Evolutionary conservation across 2,329 filamentous ascomycete genomes (phyloP).

Genomic region (Nectriaceae sp.): DNA sequence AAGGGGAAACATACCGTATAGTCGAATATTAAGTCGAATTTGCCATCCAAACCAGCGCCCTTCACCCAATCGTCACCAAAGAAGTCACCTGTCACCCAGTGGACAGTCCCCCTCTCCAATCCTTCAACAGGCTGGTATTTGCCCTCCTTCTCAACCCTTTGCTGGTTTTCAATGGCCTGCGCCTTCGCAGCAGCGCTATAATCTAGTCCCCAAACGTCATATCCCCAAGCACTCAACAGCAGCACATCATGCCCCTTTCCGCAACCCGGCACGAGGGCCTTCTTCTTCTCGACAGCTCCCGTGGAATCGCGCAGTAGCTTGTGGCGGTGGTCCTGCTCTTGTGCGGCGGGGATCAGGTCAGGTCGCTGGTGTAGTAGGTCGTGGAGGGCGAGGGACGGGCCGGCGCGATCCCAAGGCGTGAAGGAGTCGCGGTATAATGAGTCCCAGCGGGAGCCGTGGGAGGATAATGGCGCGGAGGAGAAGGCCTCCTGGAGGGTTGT

Average conservation of each 20-base stretch:
- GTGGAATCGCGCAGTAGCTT: slow-evolving; percentile 25
- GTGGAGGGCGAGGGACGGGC: slow-evolving; percentile 53
- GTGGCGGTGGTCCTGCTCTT: slow-evolving; percentile 35
- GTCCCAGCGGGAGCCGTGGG: slow-evolving; percentile 47
- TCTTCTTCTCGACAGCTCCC: slow-evolving; percentile 27
- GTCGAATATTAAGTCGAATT: slow-evolving; percentile 68
- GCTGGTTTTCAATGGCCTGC: slow-evolving; percentile 47
- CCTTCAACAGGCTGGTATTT: slow-evolving; percentile 44
- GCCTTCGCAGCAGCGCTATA: slow-evolving; percentile 52
- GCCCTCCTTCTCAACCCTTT: slow-evolving; percentile 39
- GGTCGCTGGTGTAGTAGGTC: slow-evolving; percentile 50
- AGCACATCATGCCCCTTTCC: slow-evolving; percentile 81
- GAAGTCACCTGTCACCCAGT: slow-evolving; percentile 66
- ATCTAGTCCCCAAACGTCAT: slow-evolving; percentile 77
- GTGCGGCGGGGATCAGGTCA: slow-evolving; percentile 44
- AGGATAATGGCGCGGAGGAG: slow-evolving; percentile 31
- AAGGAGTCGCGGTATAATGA: slow-evolving; percentile 46
- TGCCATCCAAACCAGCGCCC: slow-evolving; percentile 41
- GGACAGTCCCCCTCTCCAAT: slow-evolving; percentile 49
- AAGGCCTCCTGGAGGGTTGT: slow-evolving; percentile 40
- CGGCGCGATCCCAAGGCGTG: slow-evolving; percentile 59
- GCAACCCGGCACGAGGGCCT: slow-evolving; percentile 77
- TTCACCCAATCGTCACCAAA: slow-evolving; percentile 61
- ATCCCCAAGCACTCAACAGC: slow-evolving; percentile 72
- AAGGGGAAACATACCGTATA: slow-evolving; percentile 53